Evolutionary conservation across 2,329 filamentous ascomycete species (phyloP), one percentile per base, ranked within the genome.

Genomic region (Chrysosporium queenslandicum): DNA sequence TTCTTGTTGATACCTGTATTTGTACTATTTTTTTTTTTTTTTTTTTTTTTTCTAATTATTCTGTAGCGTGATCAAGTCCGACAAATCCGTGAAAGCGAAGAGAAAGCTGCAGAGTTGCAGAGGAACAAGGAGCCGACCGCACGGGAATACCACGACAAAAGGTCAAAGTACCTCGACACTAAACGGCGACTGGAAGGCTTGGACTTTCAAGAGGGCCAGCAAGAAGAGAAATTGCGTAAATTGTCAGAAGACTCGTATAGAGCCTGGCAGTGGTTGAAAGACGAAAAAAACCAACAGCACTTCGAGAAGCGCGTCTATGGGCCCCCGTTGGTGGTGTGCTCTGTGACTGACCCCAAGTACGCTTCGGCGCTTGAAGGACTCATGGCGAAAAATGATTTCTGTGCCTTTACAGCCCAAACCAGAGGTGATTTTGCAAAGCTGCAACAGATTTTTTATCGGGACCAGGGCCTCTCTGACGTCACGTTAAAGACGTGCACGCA

Each of bases 221-320:
- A 87, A 58, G 73, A 85, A 52, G 79, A 71, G 46, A 80, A 84
- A 58, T 76, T 98, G 51, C 74, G 73, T 49, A 74, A 64, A 4
- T 14, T 77, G 0, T 85, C 83, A 9, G 64, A 64, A 0, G 86
- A 96, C 53, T 80, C 85, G 2, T 77, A 78, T 9, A 72, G 65
- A 58, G 88, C 83, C 1, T 95, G 87, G 82, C 75, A 82, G 39
- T 98, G 91, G 90, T 77, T 97, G 48, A 78, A 87, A 62, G 67
- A 80, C 2, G 49, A 45, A 14, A 41, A 47, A 40, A 81, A 98
- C 64, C 77, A 77, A 54, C 64, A 76, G 51, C 68, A 77, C 46
- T 92, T 96, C 58, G 79, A 86, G 62, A 81, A 85, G 58, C 77
- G 85, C 53, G 82, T 96, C 3, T 88, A 85, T 63, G 88, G 86